Evolutionary conservation across 2,329 filamentous ascomycete genomes (phyloP).

Genomic region (Apiospora sp.): DNA sequence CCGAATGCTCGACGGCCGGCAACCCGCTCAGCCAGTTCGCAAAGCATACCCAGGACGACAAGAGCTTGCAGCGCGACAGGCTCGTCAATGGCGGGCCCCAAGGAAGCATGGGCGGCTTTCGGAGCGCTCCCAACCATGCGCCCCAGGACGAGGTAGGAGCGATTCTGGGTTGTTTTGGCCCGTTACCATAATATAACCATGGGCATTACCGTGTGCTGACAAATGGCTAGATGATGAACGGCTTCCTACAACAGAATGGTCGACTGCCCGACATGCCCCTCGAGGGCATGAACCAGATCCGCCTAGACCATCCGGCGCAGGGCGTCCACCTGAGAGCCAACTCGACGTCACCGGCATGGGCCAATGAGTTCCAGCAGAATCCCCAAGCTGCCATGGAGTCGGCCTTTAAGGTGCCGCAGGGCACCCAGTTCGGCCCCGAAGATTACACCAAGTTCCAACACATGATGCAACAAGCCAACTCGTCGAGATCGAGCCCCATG

Average conservation of each 20-base stretch:
- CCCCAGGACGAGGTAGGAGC: slow-evolving; percentile 74
- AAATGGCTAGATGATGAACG: slow-evolving; percentile 80
- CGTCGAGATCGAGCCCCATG: slow-evolving; percentile 65
- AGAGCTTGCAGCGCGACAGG: slow-evolving; percentile 90
- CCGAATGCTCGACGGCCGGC: slow-evolving; percentile 94
- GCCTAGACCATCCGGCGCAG: slow-evolving; percentile 56
- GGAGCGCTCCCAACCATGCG: slow-evolving; percentile 72
- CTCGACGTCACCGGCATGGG: slow-evolving; percentile 63
- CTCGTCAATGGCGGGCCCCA: slow-evolving; percentile 78
- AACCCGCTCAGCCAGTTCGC: slow-evolving; percentile 98
- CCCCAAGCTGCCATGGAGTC: slow-evolving; percentile 75
- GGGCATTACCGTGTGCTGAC: slow-evolving; percentile 35
- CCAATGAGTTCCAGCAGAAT: slow-evolving; percentile 56
- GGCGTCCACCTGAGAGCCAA: slow-evolving; percentile 60
- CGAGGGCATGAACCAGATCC: slow-evolving; percentile 53
- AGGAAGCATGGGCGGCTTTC: slow-evolving; percentile 77
- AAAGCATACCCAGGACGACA: slow-evolving; percentile 97
- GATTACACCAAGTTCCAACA: slow-evolving; percentile 91
- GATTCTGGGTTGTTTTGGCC: no score
- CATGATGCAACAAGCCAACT: slow-evolving; percentile 64
- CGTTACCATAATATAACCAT: background rate
- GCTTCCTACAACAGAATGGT: slow-evolving; percentile 85
- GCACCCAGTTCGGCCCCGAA: slow-evolving; percentile 75
- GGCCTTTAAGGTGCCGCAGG: slow-evolving; percentile 66
- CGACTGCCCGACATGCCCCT: slow-evolving; percentile 62